A percentile compares a stretch with the other conserved stretches of the same genome.
phyloP scores from a whole-genome alignment of 2,329 filamentous ascomycete species.

The Colletotrichum destructivum region DNA sequence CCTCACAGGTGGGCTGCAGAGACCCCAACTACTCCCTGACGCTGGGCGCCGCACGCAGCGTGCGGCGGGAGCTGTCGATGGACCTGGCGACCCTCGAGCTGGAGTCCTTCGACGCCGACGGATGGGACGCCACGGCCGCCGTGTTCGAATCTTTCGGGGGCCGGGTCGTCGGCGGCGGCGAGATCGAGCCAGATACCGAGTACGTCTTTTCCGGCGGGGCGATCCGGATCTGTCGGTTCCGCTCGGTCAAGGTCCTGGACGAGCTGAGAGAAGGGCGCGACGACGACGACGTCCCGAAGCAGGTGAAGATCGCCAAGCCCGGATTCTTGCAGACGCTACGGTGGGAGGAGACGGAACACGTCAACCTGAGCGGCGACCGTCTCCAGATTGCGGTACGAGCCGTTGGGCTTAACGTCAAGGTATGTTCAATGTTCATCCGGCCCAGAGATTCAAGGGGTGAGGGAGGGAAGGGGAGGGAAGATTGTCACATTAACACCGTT shows the following conservation, averaged over 20 bases:
- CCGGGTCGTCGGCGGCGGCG: not conserved
- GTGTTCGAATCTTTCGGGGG: slow-evolving; percentile 13
- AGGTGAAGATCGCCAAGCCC: not conserved
- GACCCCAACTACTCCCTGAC: slow-evolving; percentile 49
- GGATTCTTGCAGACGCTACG: not conserved
- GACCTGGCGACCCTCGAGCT: slow-evolving; percentile 52
- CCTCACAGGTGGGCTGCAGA: slow-evolving; percentile 46
- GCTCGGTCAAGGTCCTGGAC: slow-evolving; percentile 2
- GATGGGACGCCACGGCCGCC: slow-evolving; percentile 7
- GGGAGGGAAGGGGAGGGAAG: no score
- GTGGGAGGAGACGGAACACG: not conserved
- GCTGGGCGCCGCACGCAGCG: slow-evolving; percentile 49
- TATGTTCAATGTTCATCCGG: not conserved
- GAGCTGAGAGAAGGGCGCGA: not conserved
- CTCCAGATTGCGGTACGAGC: slow-evolving; percentile 10
- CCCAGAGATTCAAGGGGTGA: not conserved
- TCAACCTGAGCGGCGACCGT: not conserved
- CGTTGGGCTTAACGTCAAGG: slow-evolving; percentile 23
- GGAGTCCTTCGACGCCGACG: slow-evolving; percentile 35
- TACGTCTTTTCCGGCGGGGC: slow-evolving; percentile 49
- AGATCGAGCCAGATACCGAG: slow-evolving; percentile 49
- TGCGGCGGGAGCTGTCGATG: slow-evolving; percentile 49
- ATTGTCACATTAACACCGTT: not conserved
- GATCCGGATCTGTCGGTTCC: slow-evolving; percentile 47
- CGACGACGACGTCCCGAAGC: not conserved